Base-by-base conservation (phyloP, 2,329 filamentous ascomycete species). In the Septoria linicola region DNA sequence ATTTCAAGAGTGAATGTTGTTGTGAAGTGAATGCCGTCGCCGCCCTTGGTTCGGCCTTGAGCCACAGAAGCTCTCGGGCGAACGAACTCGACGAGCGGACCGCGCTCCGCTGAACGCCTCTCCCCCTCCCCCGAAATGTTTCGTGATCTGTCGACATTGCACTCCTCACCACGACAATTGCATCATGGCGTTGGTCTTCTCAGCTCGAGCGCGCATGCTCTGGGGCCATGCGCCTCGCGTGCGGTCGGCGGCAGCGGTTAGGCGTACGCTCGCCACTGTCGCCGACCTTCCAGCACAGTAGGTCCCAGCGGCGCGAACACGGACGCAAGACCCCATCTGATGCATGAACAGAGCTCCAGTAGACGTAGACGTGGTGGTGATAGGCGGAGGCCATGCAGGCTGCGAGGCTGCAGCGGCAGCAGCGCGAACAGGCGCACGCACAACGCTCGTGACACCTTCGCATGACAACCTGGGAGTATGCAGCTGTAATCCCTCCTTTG, bases 401-500 rank as follows among this genome's bases (percentile, higher is more conserved):
- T 88, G 90, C 46, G 93, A 99, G 76, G 93, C 93, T 53, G 92
- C 88, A 59, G 86, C 93, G 8, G 93, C 92, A 2, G 89, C 93
- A 11, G 93, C 93, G 37, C 83, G 93, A 64, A 82, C 88, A 13
- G 93, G 93, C 45, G 93, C 92, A 42, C 84, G 85, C 63, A 97
- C 93, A 35, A 92, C 87, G 1, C 80, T 99, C 59, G 79, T 99
- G 41, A 99, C 93, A 1, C 93, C 92, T 2, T 89, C 87, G 54
- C 71, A 89, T 51, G 85, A 91, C 53, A 96, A 96, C 63, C 83
- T 97, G 16, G 92, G 92, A 49, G 89, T 93, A 23, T 97, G 92
- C 73, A 96, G 91, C 30, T 97, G 92, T 74, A 97, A 97, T 68
- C 92, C 92, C 1, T 95, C 89, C 58, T 95, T 99, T 66, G 93